Base-by-base conservation (phyloP, 371 early-diverging fungal species). In the Syncephalastrum contaminatum region DNA sequence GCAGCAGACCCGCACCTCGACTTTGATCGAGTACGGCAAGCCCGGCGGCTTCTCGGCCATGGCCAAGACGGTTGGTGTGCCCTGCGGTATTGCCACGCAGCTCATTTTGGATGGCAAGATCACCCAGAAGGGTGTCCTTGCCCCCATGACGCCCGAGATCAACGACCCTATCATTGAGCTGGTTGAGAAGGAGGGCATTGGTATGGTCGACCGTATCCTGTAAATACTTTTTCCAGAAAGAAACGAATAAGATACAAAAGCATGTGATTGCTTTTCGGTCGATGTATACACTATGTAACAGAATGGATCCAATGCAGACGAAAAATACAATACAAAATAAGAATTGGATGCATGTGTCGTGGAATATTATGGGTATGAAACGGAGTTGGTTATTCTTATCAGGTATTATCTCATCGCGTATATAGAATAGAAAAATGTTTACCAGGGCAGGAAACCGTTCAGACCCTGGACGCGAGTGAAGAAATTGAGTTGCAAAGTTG, bases 41-140 rank as follows among this genome's bases (percentile, higher is more conserved):
- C 93, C 94, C 13, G 77, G 81, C 56, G 93, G 92, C n/a, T 86
- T 83, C 76, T 83, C 90, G 45, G 96, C 98, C 43, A 99, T 99
- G 99, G 97, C 99, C 43, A 93, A 84, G 63, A 93, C 97, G n/a
- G 99, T 99, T 25, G 98, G 98, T 59, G 84, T 93, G 42, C 99
- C 99, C 42, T 95, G 95, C 58, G 99, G 94, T 67, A 95, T 99
- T 71, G 96, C 95, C 24, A 85, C 89, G 8, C 92, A 97, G 70
- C 75, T 97, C 63, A 77, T 98, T 6, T 76, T 98, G 62, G 89
- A 95, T 61, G 93, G 94, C 48, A 75, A 85, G 67, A 71, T 88
- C 63, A 83, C 72, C 49, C 75, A 78, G 48, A 82, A 69, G 48
- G 99, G 99, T 64, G 90, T 98, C 18, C 62, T 97, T 60, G 96